These are phyloP conservation scores for Penicillium flavigenum DNA, from an alignment of 495 filamentous ascomycete genomes.

Conservation along the genomic window DNA sequence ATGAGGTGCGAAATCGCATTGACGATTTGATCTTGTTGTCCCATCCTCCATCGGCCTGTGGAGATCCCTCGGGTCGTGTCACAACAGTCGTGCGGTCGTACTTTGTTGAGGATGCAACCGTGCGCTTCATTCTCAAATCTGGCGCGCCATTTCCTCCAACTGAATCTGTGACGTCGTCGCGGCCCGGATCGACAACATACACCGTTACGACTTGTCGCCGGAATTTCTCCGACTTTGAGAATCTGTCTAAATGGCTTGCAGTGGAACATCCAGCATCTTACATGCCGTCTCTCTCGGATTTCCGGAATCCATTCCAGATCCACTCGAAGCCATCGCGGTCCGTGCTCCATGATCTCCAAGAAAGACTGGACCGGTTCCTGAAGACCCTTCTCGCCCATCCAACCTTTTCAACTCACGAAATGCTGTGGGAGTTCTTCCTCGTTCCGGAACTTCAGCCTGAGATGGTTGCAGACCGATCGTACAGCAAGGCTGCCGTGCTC, in stretches of 20 bases:
- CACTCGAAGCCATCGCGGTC: slow-evolving; percentile 87
- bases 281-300: slow-evolving; percentile 75
- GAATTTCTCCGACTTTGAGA: slow-evolving; percentile 89
- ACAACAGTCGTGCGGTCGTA: slow-evolving; percentile 96
- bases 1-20: slow-evolving; percentile 93
- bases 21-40: slow-evolving; percentile 89
- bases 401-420: slow-evolving; percentile 94
- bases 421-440: slow-evolving; percentile 99
- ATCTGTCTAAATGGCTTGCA: slow-evolving; percentile 80
- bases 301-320: slow-evolving; percentile 87
- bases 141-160: slow-evolving; percentile 55
- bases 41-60: slow-evolving; percentile 46
- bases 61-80: slow-evolving; percentile 70
- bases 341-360: slow-evolving; percentile 81
- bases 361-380: slow-evolving; percentile 82
- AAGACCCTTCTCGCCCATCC: slow-evolving; percentile 83
- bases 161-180: slow-evolving; percentile 39
- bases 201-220: slow-evolving; percentile 92
- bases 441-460: slow-evolving; percentile 90
- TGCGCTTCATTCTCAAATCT: slow-evolving; percentile 91
- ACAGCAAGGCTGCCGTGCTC: slow-evolving; percentile 78
- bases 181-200: slow-evolving; percentile 57
- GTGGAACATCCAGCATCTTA: slow-evolving; percentile 95
- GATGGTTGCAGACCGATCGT: slow-evolving; percentile 85
- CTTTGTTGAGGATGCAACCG: slow-evolving; percentile 94